phyloP scores from a whole-genome alignment of 2,329 filamentous ascomycete genomes.

The Fusarium globosum region DNA sequence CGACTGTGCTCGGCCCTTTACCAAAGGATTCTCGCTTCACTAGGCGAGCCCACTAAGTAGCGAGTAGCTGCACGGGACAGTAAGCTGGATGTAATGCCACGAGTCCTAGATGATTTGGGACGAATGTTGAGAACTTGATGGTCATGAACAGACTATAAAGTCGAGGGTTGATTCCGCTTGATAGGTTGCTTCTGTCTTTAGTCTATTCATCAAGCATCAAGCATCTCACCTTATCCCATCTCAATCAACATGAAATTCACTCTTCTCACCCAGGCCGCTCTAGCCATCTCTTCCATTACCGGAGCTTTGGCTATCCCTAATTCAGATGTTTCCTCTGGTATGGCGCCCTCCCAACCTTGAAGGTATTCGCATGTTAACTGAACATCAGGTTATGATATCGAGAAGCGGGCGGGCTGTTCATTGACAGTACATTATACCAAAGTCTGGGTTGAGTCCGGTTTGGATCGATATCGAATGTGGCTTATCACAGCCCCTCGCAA shows the following conservation, averaged over 20 bases:
- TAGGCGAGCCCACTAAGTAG: background rate
- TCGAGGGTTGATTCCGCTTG: fast-evolving
- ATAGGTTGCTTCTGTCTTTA: background rate
- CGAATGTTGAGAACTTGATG: background rate
- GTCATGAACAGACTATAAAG: background rate
- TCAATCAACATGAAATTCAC: background rate
- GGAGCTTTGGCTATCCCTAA: background rate
- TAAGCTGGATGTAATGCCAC: background rate
- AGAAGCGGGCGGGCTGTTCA: background rate
- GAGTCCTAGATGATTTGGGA: background rate
- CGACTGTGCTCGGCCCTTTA: background rate
- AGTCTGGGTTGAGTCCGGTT: background rate
- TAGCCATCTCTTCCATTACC: background rate
- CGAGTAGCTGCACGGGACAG: background rate
- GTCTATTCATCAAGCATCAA: background rate
- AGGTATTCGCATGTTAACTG: background rate
- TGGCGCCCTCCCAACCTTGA: fast-evolving
- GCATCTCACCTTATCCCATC: too few species aligned
- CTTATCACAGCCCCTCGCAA: slow-evolving; percentile 3
- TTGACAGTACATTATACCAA: background rate
- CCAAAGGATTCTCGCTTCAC: background rate
- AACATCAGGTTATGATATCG: background rate
- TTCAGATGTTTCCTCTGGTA: background rate
- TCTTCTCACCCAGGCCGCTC: background rate
- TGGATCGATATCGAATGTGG: slow-evolving; percentile 6